These are phyloP conservation scores for Nepenthes gracilis DNA, from an alignment of 148 eudicot species.

Conservation along the genomic window DNA sequence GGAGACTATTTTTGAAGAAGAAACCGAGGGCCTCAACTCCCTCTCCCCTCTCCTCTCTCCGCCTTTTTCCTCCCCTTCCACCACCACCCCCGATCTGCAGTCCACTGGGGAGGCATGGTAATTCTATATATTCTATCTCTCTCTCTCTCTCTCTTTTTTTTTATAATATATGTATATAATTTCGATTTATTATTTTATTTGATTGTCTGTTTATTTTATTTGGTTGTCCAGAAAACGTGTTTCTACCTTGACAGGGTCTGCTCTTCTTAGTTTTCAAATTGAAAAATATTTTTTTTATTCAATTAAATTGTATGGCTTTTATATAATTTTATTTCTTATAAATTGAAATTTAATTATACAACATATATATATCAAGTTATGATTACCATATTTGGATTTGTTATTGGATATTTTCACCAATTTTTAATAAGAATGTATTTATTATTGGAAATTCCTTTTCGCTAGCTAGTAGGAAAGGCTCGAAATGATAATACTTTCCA, in stretches of 20 bases:
- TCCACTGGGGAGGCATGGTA: conserved; percentile 47
- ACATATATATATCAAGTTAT: too few relatives aligned
- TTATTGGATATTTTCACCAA: too few relatives aligned
- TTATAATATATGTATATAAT: background rate
- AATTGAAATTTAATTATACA: too few relatives aligned
- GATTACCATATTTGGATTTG: too few relatives aligned
- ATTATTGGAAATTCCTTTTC: too few relatives aligned
- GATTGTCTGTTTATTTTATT: background rate
- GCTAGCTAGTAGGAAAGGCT: too few relatives aligned
- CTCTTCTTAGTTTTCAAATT: background rate
- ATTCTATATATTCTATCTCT: background rate
- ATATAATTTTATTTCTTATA: too few relatives aligned
- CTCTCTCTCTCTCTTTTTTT: background rate
- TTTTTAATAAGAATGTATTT: too few relatives aligned
- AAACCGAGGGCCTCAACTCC: conserved; percentile 13
- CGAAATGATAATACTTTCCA: too few relatives aligned
- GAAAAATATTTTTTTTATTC: too few relatives aligned
- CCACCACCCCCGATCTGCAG: conserved; percentile 24
- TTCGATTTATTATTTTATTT: background rate
- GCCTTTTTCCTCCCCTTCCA: conserved; percentile 24
- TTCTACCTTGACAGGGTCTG: conserved; percentile 71
- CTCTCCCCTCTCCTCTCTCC: conserved; percentile 14
- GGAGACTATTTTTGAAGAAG: conserved; percentile 49
- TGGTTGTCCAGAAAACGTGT: conserved; percentile 32
- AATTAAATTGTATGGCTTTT: too few relatives aligned